These are phyloP conservation scores for Domatiomyces catenatus DNA, from an alignment of 2,329 filamentous ascomycete genomes.

Conservation along the genomic window DNA sequence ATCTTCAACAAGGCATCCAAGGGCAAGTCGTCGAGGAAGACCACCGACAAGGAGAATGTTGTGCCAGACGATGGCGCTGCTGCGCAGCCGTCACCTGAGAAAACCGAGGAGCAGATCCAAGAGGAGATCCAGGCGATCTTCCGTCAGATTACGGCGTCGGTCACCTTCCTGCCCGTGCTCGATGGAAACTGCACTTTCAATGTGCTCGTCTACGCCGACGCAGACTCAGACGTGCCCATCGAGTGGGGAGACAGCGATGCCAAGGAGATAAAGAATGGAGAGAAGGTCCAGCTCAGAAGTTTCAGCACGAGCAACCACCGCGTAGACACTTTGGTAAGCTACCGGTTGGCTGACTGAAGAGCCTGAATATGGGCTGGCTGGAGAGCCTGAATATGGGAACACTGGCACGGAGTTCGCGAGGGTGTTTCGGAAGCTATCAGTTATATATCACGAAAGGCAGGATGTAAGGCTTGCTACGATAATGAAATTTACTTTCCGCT, in stretches of 20 bases:
- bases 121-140: slow-evolving; percentile 93
- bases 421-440: neutral
- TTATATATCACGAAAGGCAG: neutral
- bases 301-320: slow-evolving; percentile 92
- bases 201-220: slow-evolving; percentile 92
- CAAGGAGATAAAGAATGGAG: slow-evolving; percentile 86
- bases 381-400: slow-evolving; percentile 2
- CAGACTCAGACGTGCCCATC: slow-evolving; percentile 87
- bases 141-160: slow-evolving; percentile 91
- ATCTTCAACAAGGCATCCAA: slow-evolving; percentile 39
- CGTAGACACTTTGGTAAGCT: slow-evolving; percentile 91
- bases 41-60: slow-evolving; percentile 55
- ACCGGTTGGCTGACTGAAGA: slow-evolving; percentile 41
- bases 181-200: slow-evolving; percentile 96
- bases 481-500: neutral
- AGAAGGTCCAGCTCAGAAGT: slow-evolving; percentile 86
- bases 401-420: slow-evolving; percentile 2
- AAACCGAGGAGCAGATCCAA: slow-evolving; percentile 88
- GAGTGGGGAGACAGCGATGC: slow-evolving; percentile 98
- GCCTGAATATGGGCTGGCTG: slow-evolving; percentile 19
- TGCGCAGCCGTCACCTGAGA: slow-evolving; percentile 37
- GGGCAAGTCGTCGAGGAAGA: slow-evolving; percentile 33
- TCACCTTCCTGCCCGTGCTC: slow-evolving; percentile 89
- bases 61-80: slow-evolving; percentile 27
- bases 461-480: neutral